Evolutionary conservation across 805 yeast genomes (phyloP).

Genomic region (Nakazawaea ernobii): DNA sequence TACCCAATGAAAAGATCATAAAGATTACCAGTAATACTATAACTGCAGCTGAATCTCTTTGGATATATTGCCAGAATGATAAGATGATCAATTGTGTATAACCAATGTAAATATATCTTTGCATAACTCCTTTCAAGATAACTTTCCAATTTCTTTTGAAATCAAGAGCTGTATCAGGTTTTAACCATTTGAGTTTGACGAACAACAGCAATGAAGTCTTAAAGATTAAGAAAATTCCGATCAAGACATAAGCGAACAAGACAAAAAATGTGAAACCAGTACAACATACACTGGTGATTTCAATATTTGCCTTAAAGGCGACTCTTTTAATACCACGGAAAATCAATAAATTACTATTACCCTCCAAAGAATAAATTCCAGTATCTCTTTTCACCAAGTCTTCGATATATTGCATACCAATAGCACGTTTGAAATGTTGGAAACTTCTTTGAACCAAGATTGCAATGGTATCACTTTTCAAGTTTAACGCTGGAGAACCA

Average conservation of each 20-base stretch:
- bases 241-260: conserved; percentile 66
- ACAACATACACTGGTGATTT: conserved; percentile 74
- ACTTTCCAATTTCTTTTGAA: conserved; percentile 51
- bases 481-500: conserved; percentile 69
- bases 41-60: conserved; percentile 82
- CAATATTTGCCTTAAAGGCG: conserved; percentile 72
- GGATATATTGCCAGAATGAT: conserved; percentile 83
- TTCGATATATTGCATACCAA: conserved; percentile 13
- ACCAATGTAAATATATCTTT: conserved; percentile 78
- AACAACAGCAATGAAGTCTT: conserved; percentile 46
- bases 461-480: conserved; percentile 55
- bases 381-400: conserved; percentile 17
- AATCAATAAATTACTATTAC: conserved; percentile 57
- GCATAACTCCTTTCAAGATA: conserved; percentile 71
- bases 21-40: conserved; percentile 74
- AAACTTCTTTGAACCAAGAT: conserved; percentile 71
- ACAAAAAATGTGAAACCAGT: conserved; percentile 88
- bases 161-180: conserved; percentile 38
- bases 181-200: conserved; percentile 43
- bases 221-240: conserved; percentile 50
- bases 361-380: conserved; percentile 33
- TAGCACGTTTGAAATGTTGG: conserved; percentile 17
- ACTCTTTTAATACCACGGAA: conserved; percentile 84
- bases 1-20: conserved; percentile 52
- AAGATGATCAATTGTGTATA: conserved; percentile 76